phyloP scores from a whole-genome alignment of 129 eudicot species.

The Logfia minima region DNA sequence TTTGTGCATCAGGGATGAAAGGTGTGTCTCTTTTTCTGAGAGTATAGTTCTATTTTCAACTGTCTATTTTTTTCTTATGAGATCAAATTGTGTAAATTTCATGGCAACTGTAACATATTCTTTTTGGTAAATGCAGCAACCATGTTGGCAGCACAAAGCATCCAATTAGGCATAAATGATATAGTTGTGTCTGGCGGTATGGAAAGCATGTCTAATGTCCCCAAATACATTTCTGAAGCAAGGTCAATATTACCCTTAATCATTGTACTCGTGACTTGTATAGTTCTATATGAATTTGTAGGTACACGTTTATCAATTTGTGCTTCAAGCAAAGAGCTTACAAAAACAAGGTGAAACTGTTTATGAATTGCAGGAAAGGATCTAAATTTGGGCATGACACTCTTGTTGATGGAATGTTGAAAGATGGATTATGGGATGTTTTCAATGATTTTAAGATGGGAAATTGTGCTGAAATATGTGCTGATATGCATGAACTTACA shows the following conservation, averaged over 20 bases:
- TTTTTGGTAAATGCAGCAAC: conserved; percentile 64
- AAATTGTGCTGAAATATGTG: conserved; percentile 80
- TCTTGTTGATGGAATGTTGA: conserved; percentile 88
- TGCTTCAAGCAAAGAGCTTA: background rate
- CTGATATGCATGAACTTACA: conserved; percentile 60
- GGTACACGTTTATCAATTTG: too few relatives aligned
- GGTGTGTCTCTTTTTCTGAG: conserved; percentile 25
- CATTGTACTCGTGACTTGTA: conserved; percentile 5
- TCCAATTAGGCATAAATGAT: conserved; percentile 83
- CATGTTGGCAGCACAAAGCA: conserved; percentile 92
- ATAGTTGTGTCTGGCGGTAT: conserved; percentile 89
- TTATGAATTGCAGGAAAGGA: conserved; percentile 60
- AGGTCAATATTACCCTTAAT: conserved; percentile 47
- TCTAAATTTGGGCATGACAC: conserved; percentile 90
- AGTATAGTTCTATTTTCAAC: background rate
- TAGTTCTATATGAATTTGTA: background rate
- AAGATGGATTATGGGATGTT: conserved; percentile 92
- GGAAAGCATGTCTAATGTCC: conserved; percentile 97
- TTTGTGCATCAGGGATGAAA: conserved; percentile 90
- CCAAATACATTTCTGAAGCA: conserved; percentile 77
- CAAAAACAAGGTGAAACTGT: conserved; percentile 17
- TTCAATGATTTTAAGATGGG: conserved; percentile 89
- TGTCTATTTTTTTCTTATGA: background rate
- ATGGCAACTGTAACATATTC: conserved; percentile 4
- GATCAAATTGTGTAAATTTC: background rate